phyloP scores from a whole-genome alignment of 306 rosid genomes.

The Gleditsia sinensis region DNA sequence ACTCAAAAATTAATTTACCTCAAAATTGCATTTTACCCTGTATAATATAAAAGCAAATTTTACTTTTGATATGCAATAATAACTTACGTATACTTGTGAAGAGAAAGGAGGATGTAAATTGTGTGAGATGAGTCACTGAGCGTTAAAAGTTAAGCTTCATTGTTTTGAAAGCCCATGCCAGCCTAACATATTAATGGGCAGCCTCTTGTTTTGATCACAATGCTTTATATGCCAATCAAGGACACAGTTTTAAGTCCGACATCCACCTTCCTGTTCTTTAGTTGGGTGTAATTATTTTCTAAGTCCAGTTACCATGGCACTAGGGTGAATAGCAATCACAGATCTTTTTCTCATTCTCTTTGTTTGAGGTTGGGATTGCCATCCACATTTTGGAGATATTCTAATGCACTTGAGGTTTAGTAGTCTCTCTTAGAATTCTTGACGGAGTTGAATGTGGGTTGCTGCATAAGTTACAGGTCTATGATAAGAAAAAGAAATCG shows the following conservation, averaged over 20 bases:
- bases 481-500: background rate
- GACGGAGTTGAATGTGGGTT: background rate
- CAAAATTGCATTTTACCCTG: slow-evolving; percentile 14
- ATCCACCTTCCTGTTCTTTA: background rate
- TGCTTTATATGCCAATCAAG: slow-evolving; percentile 8
- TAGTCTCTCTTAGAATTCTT: background rate
- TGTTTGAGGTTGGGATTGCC: background rate
- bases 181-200: background rate
- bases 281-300: background rate
- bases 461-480: background rate
- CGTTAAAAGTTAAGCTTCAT: background rate
- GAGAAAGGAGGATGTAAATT: background rate
- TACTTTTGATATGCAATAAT: slow-evolving; percentile 6
- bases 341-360: background rate
- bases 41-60: background rate
- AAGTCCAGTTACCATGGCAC: background rate
- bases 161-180: background rate
- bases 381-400: background rate
- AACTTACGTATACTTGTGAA: background rate
- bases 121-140: background rate
- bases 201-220: background rate
- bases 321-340: background rate
- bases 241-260: too few species aligned
- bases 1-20: too few species aligned
- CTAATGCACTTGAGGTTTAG: background rate